Conservation (phyloP, 179 eudicot genomes). For the Vitellaria paradoxa region DNA sequence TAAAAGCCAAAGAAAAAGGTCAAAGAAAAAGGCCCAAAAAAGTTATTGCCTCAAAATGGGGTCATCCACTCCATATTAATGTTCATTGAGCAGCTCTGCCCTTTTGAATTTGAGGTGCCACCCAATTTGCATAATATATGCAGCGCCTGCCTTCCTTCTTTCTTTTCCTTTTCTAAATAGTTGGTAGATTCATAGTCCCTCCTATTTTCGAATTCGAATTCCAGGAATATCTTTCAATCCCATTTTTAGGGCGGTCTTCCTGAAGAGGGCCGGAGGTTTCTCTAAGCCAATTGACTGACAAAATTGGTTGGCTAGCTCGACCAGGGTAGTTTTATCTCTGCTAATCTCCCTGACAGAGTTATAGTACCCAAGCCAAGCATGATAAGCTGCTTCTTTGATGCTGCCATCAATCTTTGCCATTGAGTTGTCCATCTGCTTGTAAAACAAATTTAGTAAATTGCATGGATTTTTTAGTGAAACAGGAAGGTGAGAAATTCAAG, state of each 20-base stretch:
- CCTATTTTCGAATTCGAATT: slow-evolving; percentile 65
- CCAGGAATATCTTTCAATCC: slow-evolving; percentile 89
- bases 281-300: slow-evolving; percentile 68
- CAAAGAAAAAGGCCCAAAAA: too few species aligned
- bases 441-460: neutral
- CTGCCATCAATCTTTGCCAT: slow-evolving; percentile 71
- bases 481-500: too few species aligned
- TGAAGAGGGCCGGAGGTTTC: slow-evolving; percentile 72
- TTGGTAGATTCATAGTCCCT: too few species aligned
- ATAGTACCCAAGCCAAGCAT: slow-evolving; percentile 95
- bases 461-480: neutral
- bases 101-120: too few species aligned
- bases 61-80: too few species aligned
- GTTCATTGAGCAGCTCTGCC: too few species aligned
- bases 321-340: slow-evolving; percentile 88
- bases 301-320: slow-evolving; percentile 67
- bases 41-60: too few species aligned
- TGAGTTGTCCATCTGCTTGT: slow-evolving; percentile 62
- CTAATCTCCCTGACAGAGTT: slow-evolving; percentile 75
- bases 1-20: too few species aligned
- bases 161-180: too few species aligned
- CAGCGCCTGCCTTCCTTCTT: too few species aligned
- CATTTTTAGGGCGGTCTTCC: slow-evolving; percentile 86
- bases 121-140: too few species aligned
- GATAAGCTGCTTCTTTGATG: slow-evolving; percentile 90